Evolutionary conservation across 2,329 filamentous ascomycete genomes (phyloP).

Genomic region (Trichoderma endophyticum): DNA sequence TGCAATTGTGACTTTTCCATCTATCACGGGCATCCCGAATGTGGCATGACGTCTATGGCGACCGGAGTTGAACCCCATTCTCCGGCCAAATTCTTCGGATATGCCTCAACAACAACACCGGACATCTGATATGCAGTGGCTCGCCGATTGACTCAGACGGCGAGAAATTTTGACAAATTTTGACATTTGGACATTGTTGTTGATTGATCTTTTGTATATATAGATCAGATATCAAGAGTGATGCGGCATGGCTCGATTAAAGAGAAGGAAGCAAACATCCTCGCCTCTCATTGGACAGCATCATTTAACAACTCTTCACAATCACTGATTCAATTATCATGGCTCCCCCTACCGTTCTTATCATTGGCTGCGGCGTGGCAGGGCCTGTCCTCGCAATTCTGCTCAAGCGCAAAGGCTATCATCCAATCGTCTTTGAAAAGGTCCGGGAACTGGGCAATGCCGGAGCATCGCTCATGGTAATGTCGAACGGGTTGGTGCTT

Average conservation of each 20-base stretch:
- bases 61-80: neutral
- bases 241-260: neutral
- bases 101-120: neutral
- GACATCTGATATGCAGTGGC: neutral
- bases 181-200: neutral
- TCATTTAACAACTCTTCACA: neutral
- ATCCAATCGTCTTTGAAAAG: conserved; percentile 28
- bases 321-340: neutral
- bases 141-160: conserved; percentile 2
- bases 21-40: neutral
- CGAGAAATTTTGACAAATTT: neutral
- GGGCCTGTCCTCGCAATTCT: conserved; percentile 25
- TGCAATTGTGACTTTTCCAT: neutral
- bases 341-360: conserved; percentile 22
- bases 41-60: neutral
- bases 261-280: neutral
- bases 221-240: neutral
- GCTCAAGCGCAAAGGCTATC: conserved; percentile 26
- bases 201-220: neutral
- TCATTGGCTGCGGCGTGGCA: conserved; percentile 27
- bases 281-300: neutral
- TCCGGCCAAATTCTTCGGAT: neutral
- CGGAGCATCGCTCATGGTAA: conserved; percentile 28
- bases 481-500: conserved; percentile 25
- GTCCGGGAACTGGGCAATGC: conserved; percentile 24